Conservation (phyloP, 352 stramenopile species). For the Phytophthora podocarpi region DNA sequence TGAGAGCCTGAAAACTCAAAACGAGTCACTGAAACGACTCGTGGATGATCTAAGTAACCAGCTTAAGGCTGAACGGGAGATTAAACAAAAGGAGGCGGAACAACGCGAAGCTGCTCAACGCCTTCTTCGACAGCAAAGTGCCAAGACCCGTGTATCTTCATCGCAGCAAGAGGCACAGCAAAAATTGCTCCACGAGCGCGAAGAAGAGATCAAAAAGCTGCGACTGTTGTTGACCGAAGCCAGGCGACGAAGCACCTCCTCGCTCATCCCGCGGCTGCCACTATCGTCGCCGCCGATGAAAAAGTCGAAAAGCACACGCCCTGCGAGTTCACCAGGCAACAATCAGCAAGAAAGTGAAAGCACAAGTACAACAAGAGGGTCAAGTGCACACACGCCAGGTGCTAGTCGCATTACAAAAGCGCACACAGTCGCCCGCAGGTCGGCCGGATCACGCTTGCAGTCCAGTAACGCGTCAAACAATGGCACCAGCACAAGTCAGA, state of each 20-base stretch:
- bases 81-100: conserved; percentile 63
- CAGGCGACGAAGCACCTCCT: conserved; percentile 68
- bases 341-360: conserved; percentile 44
- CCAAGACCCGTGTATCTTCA: conserved; percentile 67
- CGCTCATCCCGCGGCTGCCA: conserved; percentile 68
- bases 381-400: conserved; percentile 7
- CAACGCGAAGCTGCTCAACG: conserved; percentile 75
- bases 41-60: conserved; percentile 75
- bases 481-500: conserved; percentile 22
- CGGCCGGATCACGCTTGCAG: conserved; percentile 25
- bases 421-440: conserved; percentile 13
- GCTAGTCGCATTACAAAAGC: conserved; percentile 26
- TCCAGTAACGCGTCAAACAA: conserved; percentile 15
- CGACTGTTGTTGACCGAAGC: conserved; percentile 74
- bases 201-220: conserved; percentile 84
- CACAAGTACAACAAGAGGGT: conserved; percentile 6
- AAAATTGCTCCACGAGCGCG: conserved; percentile 70
- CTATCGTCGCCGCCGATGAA: conserved; percentile 49
- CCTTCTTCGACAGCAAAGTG: conserved; percentile 63
- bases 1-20: conserved; percentile 63
- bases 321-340: conserved; percentile 17
- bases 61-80: conserved; percentile 74
- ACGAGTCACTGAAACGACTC: conserved; percentile 65
- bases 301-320: conserved; percentile 43
- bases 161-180: conserved; percentile 75